Evolutionary conservation across 75 land plant genomes (phyloP).

Genomic region (Pinus tabuliformis): DNA sequence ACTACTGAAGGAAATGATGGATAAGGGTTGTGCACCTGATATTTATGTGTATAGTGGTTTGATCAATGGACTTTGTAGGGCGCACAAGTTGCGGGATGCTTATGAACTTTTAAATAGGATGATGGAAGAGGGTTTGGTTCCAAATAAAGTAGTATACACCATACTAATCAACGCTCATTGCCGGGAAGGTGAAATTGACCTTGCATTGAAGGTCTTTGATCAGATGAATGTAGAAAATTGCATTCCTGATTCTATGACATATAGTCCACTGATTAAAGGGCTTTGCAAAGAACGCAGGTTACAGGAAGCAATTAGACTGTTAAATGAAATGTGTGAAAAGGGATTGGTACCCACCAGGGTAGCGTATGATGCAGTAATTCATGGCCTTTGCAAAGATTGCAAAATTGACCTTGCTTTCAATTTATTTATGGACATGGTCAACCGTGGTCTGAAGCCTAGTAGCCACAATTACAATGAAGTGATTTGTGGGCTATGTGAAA

Average conservation of each 20-base stretch:
- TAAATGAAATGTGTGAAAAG: slow-evolving; percentile 33
- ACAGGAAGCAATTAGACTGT: slow-evolving; percentile 32
- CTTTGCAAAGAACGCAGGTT: slow-evolving; percentile 34
- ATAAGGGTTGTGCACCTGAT: slow-evolving; percentile 32
- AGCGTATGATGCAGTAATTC: slow-evolving; percentile 31
- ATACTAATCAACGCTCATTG: slow-evolving; percentile 44
- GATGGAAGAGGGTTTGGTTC: slow-evolving; percentile 31
- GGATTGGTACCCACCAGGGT: slow-evolving; percentile 29
- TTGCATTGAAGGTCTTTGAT: slow-evolving; percentile 31
- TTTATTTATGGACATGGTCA: slow-evolving; percentile 26
- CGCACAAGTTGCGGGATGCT: slow-evolving; percentile 52
- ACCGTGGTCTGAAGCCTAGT: slow-evolving; percentile 22
- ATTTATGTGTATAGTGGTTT: slow-evolving; percentile 13
- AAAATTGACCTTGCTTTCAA: slow-evolving; percentile 23
- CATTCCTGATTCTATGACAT: slow-evolving; percentile 49
- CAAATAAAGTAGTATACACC: slow-evolving; percentile 37
- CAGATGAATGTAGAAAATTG: slow-evolving; percentile 72
- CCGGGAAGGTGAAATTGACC: slow-evolving; percentile 33
- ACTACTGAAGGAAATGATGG: slow-evolving; percentile 53
- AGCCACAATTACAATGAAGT: slow-evolving; percentile 30
- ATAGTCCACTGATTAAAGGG: slow-evolving; percentile 43
- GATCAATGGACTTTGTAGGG: slow-evolving; percentile 27
- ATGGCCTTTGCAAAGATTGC: slow-evolving; percentile 34
- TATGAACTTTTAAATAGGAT: slow-evolving; percentile 30
- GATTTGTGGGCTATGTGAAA: slow-evolving; percentile 43